Conservation (phyloP, 345 rosid species). For the Streptanthus diversifolius region DNA sequence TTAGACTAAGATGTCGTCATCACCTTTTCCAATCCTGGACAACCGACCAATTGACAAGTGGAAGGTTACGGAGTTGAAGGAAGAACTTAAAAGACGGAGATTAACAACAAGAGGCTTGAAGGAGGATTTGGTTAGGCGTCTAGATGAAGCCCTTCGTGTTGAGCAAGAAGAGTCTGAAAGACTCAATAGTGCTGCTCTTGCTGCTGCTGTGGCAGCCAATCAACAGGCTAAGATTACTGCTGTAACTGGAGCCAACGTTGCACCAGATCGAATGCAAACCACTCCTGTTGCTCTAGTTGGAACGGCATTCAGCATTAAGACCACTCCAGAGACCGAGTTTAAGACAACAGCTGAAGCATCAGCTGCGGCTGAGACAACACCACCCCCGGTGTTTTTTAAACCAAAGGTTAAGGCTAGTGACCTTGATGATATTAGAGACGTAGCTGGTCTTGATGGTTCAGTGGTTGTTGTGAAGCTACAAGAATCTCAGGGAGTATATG, state of each 20-base stretch:
- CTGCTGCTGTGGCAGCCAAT: constrained; percentile 34
- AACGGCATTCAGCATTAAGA: constrained; percentile 15
- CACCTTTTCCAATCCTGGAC: constrained; percentile 58
- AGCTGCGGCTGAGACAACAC: neutral
- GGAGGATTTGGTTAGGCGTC: constrained; percentile 76
- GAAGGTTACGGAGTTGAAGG: constrained; percentile 93
- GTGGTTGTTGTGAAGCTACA: constrained; percentile 29
- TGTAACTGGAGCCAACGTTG: neutral
- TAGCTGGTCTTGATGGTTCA: constrained; percentile 43
- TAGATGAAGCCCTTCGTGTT: constrained; percentile 64
- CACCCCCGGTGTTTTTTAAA: constrained; percentile 1
- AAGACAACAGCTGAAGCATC: neutral
- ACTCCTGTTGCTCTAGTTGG: constrained; percentile 19
- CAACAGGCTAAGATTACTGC: constrained; percentile 16
- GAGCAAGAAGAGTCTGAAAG: constrained; percentile 57
- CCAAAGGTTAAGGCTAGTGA: constrained; percentile 4
- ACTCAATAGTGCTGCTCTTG: constrained; percentile 13
- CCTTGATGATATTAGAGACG: constrained; percentile 39
- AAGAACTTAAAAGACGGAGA: constrained; percentile 81
- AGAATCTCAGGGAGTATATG: neutral
- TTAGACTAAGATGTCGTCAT: constrained; percentile 60
- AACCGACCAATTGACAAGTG: constrained; percentile 82
- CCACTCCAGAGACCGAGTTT: constrained; percentile 23
- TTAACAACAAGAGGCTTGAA: constrained; percentile 71
- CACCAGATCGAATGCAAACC: constrained; percentile 11